Base-by-base conservation (phyloP, 345 rosid genomes). In the Brassica cretica region DNA sequence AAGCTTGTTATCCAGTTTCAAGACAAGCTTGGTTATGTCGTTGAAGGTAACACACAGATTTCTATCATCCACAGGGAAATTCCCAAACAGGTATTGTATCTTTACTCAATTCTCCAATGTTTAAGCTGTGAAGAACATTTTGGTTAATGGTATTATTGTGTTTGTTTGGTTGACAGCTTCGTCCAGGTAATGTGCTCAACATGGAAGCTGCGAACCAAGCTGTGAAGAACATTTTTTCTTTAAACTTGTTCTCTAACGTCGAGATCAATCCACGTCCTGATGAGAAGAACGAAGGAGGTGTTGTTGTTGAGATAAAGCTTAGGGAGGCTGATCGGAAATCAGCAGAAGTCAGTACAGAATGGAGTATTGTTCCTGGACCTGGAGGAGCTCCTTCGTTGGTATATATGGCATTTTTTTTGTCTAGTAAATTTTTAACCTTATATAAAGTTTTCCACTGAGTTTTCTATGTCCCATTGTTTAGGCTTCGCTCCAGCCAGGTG, bases 401-500 rank as follows among this genome's bases (percentile, higher is more conserved):
- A 86, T 92, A 85, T 76, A 78, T 49, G 15, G 15, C 61, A 41
- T 62, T 15, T 6, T 4, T 11, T 41, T 71, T 80, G 15, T 62
- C 21, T 46, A 8, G 15, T 46, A 72, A 10, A 14, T 14, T 27
- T 62, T 2, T 5, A 14, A 62, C 55, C 7, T n/a, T 49, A 14
- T 49, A n/a, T 27, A 49, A 49, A 9, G 2, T 29, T 10, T 56
- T 27, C 5, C 27, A 70, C 8, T 71, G 51, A 19, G 9, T 59
- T 19, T 66, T 41, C 27, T 56, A 16, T 56, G 59, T 67, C 15
- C 15, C 2, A 27, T 5, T 35, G 18, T 73, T 74, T 15, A 63
- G 99, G 94, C 93, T 82, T 90, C 96, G 65, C 78, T 95, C 82
- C 96, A 91, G 82, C 99, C 98, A 37, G 98, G 99, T 51, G 99